Conservation (phyloP, 2,329 filamentous ascomycete genomes). For the Colletotrichum phormii region DNA sequence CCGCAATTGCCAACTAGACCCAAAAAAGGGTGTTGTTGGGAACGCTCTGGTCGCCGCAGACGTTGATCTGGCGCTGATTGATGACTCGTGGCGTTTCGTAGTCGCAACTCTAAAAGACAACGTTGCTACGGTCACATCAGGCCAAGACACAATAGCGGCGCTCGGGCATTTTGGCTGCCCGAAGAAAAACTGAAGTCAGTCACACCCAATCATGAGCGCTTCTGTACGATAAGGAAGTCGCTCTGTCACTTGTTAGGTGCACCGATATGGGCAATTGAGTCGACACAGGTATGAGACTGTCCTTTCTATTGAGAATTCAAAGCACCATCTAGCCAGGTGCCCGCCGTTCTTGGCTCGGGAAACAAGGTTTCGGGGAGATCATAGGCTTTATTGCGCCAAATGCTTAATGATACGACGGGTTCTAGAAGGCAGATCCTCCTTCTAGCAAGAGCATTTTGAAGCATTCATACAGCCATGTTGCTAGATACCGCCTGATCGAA, state of each 20-base stretch:
- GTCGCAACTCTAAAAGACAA: constrained; percentile 7
- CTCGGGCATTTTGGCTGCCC: not conserved
- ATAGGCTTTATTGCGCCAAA: not conserved
- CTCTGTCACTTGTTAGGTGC: too few species aligned
- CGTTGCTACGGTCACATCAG: not conserved
- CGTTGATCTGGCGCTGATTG: not conserved
- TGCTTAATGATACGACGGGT: not conserved
- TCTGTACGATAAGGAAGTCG: not conserved
- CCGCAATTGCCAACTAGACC: not conserved
- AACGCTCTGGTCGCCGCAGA: not conserved
- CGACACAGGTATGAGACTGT: too few species aligned
- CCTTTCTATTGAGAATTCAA: not conserved
- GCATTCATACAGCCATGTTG: too few species aligned
- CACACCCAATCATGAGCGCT: not conserved
- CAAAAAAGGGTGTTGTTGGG: not conserved
- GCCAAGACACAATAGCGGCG: not conserved
- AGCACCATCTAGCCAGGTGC: not conserved
- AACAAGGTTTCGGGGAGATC: not conserved
- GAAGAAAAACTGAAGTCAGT: not conserved
- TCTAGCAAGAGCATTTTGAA: too few species aligned
- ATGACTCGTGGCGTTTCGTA: constrained; percentile 19
- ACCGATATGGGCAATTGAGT: too few species aligned
- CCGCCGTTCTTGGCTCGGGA: not conserved
- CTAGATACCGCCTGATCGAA: too few species aligned
- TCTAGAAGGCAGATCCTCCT: not conserved